Base-by-base conservation (phyloP, 2,329 filamentous ascomycete species). In the Orbilia quercus region DNA sequence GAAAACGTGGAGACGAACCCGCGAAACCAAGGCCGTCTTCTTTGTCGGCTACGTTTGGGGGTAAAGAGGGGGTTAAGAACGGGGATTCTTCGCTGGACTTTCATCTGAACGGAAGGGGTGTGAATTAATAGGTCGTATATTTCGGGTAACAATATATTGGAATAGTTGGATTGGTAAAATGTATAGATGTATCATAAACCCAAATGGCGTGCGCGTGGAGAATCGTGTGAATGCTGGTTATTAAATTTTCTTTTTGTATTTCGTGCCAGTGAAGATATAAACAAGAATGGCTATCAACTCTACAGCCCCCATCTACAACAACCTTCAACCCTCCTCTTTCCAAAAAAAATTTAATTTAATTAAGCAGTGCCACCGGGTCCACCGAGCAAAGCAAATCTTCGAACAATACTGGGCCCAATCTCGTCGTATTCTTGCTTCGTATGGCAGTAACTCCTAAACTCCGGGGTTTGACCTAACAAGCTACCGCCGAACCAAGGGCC, bases 401-500 rank as follows among this genome's bases (percentile, higher is more conserved):
- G 88, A 73, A 97, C 94, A 81, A 97, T 97, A 81, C 92, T 93
- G 14, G 94, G 94, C 16, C 95, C 94, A 80, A 96, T 93, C 84
- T 97, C 94, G 82, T 97, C 91, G 81, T 97, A 97, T 84, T 89
- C 87, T 28, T 88, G 88, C 84, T 95, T 95, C 66, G 91, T 99
- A 82, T 99, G 96, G 84, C 95, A 99, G 84, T 98, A 99, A 80
- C 92, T 97, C 81, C 92, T 88, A 86, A 99, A 99, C 82, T 99
- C 96, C 2, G 96, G 94, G 5, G 95, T 99, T 84, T 98, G 94
- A 63, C 94, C 96, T 74, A 99, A 85, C 82, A 99, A 85, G 83
- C 92, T 96, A 78, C 95, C 95, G 81, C 95, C 95, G 80, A 99
- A 99, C 95, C 95, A 99, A 31, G 95, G 95, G 16, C 95, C 95